phyloP scores from a whole-genome alignment of 208 protist genomes.

The Acanthamoeba lugdunensis region DNA sequence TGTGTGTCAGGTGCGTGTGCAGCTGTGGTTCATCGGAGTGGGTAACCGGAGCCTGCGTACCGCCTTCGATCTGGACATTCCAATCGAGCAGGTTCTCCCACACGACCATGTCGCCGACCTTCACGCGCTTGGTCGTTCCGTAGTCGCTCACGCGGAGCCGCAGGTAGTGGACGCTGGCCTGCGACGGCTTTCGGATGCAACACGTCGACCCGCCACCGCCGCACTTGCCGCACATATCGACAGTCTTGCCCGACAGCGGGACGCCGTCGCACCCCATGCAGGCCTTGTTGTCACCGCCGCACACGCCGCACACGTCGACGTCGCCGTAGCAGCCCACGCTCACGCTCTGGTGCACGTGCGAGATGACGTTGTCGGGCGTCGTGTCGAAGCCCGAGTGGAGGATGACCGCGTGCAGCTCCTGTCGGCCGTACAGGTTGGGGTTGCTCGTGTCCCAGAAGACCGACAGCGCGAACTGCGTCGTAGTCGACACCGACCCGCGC shows the following conservation, averaged over 20 bases:
- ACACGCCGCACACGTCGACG: slow-evolving; percentile 54
- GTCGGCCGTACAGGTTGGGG: not conserved
- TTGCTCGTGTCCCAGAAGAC: slow-evolving; percentile 50
- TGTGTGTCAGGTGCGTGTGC: not conserved
- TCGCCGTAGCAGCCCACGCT: not conserved
- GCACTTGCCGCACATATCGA: slow-evolving; percentile 61
- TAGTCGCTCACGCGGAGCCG: too few species aligned
- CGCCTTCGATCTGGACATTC: slow-evolving; percentile 28
- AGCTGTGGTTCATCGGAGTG: too few species aligned
- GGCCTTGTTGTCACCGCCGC: slow-evolving; percentile 8
- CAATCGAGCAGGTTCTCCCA: slow-evolving; percentile 62
- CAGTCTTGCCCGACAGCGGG: not conserved
- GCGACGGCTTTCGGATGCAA: slow-evolving; percentile 5
- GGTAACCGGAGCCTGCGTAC: too few species aligned
- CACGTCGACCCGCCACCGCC: slow-evolving; percentile 37
- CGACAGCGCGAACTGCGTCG: not conserved
- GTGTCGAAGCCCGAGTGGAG: slow-evolving; percentile 60
- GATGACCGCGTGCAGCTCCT: slow-evolving; percentile 34
- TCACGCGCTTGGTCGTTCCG: not conserved
- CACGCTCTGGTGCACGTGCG: not conserved
- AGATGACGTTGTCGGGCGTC: slow-evolving; percentile 33
- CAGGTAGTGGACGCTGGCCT: not conserved
- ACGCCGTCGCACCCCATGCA: slow-evolving; percentile 51
- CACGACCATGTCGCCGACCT: slow-evolving; percentile 47
- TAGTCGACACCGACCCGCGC: not conserved